A percentile compares a stretch with the other conserved stretches of the same genome.
Evolutionary conservation across 1,284 basidiomycete species (phyloP).

Genomic region (Pseudozyma hubeiensis): DNA sequence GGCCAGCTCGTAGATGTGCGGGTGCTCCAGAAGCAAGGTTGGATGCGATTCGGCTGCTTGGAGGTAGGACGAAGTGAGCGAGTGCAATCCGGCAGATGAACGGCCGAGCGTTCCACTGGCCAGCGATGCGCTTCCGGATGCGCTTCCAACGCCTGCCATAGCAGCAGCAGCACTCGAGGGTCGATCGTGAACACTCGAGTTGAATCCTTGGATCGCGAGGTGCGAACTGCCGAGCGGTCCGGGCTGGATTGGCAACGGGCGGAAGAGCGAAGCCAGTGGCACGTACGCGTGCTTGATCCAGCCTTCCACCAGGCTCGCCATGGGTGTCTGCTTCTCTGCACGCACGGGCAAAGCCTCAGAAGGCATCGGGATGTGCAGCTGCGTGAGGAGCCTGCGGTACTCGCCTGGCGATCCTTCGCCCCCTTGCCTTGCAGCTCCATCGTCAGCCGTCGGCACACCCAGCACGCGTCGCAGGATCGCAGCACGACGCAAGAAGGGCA

Average conservation of each 20-base stretch:
- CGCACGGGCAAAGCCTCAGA: constrained; percentile 57
- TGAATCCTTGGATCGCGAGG: constrained; percentile 12
- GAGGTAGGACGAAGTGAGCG: constrained; percentile 40
- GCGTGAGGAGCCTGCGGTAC: constrained; percentile 56
- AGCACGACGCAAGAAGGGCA: constrained; percentile 92
- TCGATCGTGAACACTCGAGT: constrained; percentile 19
- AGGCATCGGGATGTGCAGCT: constrained; percentile 59
- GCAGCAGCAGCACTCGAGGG: constrained; percentile 27
- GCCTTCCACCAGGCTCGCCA: constrained; percentile 65
- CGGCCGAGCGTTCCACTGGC: constrained; percentile 30
- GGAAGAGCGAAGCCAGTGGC: constrained; percentile 65
- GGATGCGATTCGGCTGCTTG: constrained; percentile 57
- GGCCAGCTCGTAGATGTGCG: constrained; percentile 85
- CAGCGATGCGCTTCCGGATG: constrained; percentile 28
- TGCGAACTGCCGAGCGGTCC: constrained; percentile 36
- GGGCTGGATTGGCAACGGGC: constrained; percentile 63
- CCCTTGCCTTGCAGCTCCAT: constrained; percentile 10
- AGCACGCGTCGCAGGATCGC: constrained; percentile 86
- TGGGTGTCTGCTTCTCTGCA: constrained; percentile 60
- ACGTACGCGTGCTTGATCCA: constrained; percentile 68
- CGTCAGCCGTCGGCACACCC: constrained; percentile 9
- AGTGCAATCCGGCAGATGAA: constrained; percentile 27
- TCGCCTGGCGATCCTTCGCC: constrained; percentile 44
- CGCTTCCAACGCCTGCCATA: constrained; percentile 13
- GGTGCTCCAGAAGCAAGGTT: constrained; percentile 78